Conservation (phyloP, 2,329 filamentous ascomycete genomes). For the Remersonia thermophila region DNA sequence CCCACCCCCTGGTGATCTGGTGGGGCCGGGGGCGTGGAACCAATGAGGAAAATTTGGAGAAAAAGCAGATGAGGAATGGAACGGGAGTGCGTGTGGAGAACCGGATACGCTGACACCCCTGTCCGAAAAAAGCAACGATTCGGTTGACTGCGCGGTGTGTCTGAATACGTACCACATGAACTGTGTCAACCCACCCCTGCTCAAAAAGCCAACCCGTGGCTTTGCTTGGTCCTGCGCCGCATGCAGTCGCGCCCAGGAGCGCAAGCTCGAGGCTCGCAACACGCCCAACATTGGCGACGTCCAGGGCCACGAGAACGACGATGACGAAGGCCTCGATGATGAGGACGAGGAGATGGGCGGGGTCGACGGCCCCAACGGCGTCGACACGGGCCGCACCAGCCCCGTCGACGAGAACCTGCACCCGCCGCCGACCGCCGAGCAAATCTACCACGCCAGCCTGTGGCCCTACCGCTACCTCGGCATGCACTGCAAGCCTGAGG, state of each 20-base stretch:
- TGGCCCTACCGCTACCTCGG: slow-evolving; percentile 96
- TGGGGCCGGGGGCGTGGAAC: slow-evolving; percentile 8
- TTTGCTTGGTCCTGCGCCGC: slow-evolving; percentile 97
- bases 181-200: slow-evolving; percentile 79
- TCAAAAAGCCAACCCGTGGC: slow-evolving; percentile 92
- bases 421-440: slow-evolving; percentile 60
- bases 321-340: slow-evolving; percentile 52
- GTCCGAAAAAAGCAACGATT: slow-evolving; percentile 56
- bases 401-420: slow-evolving; percentile 48
- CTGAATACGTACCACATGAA: slow-evolving; percentile 96
- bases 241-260: slow-evolving; percentile 91
- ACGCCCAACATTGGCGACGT: slow-evolving; percentile 65
- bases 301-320: slow-evolving; percentile 50
- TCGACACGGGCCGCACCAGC: slow-evolving; percentile 47
- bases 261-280: slow-evolving; percentile 78
- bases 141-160: slow-evolving; percentile 93
- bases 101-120: too few relatives aligned
- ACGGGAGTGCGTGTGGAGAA: slow-evolving; percentile 2
- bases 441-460: slow-evolving; percentile 82
- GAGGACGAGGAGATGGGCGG: slow-evolving; percentile 58
- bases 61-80: slow-evolving; percentile 6
- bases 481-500: slow-evolving; percentile 88
- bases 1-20: slow-evolving; percentile 7
- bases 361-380: slow-evolving; percentile 22
- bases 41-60: slow-evolving; percentile 8